Percentiles rank a stretch among this genome's conserved stretches.
phyloP scores from a whole-genome alignment of 148 eudicot genomes.

The Silene uniflora region DNA sequence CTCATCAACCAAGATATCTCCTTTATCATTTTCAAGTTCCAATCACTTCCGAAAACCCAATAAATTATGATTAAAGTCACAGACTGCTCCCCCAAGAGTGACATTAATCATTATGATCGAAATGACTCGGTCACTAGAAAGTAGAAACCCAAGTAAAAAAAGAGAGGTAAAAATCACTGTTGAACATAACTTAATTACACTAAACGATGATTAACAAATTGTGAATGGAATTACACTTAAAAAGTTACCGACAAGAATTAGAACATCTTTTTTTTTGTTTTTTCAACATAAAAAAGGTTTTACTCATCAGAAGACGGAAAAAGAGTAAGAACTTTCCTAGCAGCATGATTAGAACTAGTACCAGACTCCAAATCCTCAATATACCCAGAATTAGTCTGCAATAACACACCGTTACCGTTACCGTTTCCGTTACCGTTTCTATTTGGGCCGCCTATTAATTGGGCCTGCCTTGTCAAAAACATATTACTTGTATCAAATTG shows the following conservation, averaged over 20 bases:
- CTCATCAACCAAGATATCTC: constrained; percentile 7
- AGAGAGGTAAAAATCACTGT: constrained; percentile 10
- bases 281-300: constrained; percentile 8
- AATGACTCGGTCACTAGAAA: constrained; percentile 36
- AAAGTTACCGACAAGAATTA: constrained; percentile 20
- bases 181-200: constrained; percentile 25
- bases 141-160: constrained; percentile 24
- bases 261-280: not conserved
- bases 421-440: constrained; percentile 12
- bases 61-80: too few relatives aligned
- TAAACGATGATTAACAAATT: constrained; percentile 18
- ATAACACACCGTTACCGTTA: constrained; percentile 28
- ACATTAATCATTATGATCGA: constrained; percentile 36
- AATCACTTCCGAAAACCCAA: constrained; percentile 3
- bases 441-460: constrained; percentile 35
- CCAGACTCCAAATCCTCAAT: constrained; percentile 69
- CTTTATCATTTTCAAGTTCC: constrained; percentile 15
- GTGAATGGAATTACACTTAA: not conserved
- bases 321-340: constrained; percentile 65
- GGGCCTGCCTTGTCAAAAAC: constrained; percentile 51
- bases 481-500: constrained; percentile 24
- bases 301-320: constrained; percentile 76
- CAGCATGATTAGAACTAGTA: constrained; percentile 34
- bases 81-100: constrained; percentile 3
- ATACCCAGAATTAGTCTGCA: constrained; percentile 47